Percentiles rank a stretch among this genome's conserved stretches.
Conservation (phyloP, 345 rosid genomes). For the Ailanthus altissimus region DNA sequence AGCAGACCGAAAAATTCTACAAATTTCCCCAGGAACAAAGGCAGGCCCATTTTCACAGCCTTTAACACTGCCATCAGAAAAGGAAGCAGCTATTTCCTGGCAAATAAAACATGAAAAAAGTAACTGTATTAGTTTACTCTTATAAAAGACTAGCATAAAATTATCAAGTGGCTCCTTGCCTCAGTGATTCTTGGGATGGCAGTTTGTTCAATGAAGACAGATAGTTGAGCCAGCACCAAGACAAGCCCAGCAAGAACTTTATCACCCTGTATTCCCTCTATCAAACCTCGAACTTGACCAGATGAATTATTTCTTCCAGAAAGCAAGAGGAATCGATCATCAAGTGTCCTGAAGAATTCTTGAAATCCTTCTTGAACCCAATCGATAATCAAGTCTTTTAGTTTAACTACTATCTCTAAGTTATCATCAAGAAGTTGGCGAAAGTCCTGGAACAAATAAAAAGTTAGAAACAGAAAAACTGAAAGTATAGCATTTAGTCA, state of each 20-base stretch:
- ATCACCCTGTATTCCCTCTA: slow-evolving; percentile 54
- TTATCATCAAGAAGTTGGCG: slow-evolving; percentile 76
- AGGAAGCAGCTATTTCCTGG: slow-evolving; percentile 87
- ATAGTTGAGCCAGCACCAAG: slow-evolving; percentile 85
- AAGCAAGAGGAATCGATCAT: slow-evolving; percentile 59
- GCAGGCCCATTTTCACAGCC: slow-evolving; percentile 72
- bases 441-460: slow-evolving; percentile 59
- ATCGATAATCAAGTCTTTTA: slow-evolving; percentile 60
- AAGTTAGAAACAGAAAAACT: slow-evolving; percentile 21
- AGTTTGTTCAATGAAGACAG: slow-evolving; percentile 81
- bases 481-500: too few relatives aligned
- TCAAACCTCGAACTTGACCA: slow-evolving; percentile 46
- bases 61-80: slow-evolving; percentile 72
- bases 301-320: slow-evolving; percentile 70
- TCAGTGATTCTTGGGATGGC: slow-evolving; percentile 85
- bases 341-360: slow-evolving; percentile 74
- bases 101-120: slow-evolving; percentile 27
- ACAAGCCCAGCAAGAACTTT: slow-evolving; percentile 70
- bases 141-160: slow-evolving; percentile 14
- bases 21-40: slow-evolving; percentile 87
- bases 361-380: slow-evolving; percentile 98
- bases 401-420: slow-evolving; percentile 56
- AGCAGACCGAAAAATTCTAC: slow-evolving; percentile 72
- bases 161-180: slow-evolving; percentile 48
- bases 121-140: slow-evolving; percentile 4